Evolutionary conservation across 495 filamentous ascomycete species (phyloP).

Genomic region (Lepraria neglecta): DNA sequence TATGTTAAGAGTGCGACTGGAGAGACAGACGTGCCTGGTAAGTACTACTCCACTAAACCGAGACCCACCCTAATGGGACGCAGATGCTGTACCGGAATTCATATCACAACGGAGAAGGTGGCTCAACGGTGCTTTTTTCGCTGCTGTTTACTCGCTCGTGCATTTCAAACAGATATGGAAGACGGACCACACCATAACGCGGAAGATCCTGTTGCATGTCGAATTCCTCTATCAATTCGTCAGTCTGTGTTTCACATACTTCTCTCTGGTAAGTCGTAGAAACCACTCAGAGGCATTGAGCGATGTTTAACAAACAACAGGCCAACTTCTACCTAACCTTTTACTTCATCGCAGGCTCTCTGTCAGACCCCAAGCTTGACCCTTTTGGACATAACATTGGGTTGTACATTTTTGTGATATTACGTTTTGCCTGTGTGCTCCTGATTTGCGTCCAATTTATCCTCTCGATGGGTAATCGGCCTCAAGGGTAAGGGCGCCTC

Average conservation of each 20-base stretch:
- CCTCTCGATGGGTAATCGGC: slow-evolving; percentile 95
- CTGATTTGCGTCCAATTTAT: slow-evolving; percentile 95
- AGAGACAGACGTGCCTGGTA: slow-evolving; percentile 95
- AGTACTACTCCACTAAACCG: slow-evolving; percentile 24
- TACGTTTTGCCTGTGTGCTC: slow-evolving; percentile 78
- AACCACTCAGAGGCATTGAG: slow-evolving; percentile 2
- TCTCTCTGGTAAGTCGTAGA: slow-evolving; percentile 63
- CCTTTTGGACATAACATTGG: slow-evolving; percentile 86
- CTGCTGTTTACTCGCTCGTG: slow-evolving; percentile 92
- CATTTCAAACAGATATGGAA: slow-evolving; percentile 90
- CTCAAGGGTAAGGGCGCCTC: slow-evolving; percentile 62
- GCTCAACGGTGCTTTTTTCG: slow-evolving; percentile 99
- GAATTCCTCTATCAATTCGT: slow-evolving; percentile 96
- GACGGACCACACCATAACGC: slow-evolving; percentile 82
- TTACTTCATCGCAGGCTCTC: slow-evolving; percentile 95
- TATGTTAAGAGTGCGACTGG: slow-evolving; percentile 94
- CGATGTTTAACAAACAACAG: slow-evolving; percentile 29
- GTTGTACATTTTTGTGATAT: slow-evolving; percentile 73
- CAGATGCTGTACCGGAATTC: slow-evolving; percentile 66
- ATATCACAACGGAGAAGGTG: slow-evolving; percentile 92
- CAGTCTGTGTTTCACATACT: slow-evolving; percentile 88
- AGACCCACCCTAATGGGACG: background rate
- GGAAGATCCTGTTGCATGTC: slow-evolving; percentile 88
- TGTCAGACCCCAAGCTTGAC: slow-evolving; percentile 72
- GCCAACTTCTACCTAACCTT: slow-evolving; percentile 99